Evolutionary conservation across 805 yeast genomes (phyloP), one percentile per base, ranked within the genome.

Genomic region (Saccharomycopsis sp.): DNA sequence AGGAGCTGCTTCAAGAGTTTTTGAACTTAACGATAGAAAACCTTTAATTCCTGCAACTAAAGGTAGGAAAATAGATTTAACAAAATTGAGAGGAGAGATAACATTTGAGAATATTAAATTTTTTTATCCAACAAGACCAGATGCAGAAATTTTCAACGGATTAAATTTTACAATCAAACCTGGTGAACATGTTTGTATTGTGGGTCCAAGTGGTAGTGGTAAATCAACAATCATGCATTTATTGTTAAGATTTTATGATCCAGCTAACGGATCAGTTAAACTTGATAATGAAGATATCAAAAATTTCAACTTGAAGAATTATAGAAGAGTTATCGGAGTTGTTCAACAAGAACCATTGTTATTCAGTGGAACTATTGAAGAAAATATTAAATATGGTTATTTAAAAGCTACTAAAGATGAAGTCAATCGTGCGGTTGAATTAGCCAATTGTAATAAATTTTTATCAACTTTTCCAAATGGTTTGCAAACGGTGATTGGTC

Each of bases 161-260:
- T 60, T 88, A 41, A 66, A 73, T 48, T 64, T 89, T 42, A 66
- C 61, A 2, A 77, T 89, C 34, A 57, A 64, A 13, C 76, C 82
- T 26, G 96, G 96, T 12, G 88, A 85, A 50, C 89, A 89, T 52
- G 77, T 88, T 13, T 88, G 96, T 56, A 76, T 89, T 44, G 96
- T 88, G 14, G 97, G 97, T 2, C 96, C 95, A n/a, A 80, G 94
- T 26, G 97, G 97, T 1, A 83, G 95, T 46, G 97, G 97, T 20
- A 89, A 89, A 57, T 84, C 95, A 14, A 88, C 96, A 0, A 74
- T 89, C 2, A 70, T 88, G 5, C 84, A 88, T 39, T 62, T 89
- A 39, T 61, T 89, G 34, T 60, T 88, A 50, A 67, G 97, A 44
- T 84, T 83, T 55, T 89, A 89, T 59, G 95, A 87, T 52, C 88